Evolutionary conservation across 108 stramenopile species (phyloP), one percentile per base, ranked within the genome.

Genomic region (Skeletonema tropicum): DNA sequence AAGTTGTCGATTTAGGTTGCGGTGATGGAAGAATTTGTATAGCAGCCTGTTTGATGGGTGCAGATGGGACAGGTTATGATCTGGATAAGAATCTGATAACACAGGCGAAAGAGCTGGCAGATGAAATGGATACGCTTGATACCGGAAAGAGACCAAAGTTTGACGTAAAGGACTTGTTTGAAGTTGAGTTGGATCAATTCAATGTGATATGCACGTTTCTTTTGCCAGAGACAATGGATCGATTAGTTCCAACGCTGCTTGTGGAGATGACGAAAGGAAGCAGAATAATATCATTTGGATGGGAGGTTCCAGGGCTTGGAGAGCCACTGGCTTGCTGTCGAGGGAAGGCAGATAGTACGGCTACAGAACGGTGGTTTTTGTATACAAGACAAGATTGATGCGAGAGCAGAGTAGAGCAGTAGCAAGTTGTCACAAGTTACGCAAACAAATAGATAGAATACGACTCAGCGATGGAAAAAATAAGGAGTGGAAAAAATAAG

Each of bases 321-420:
- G 21, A 55, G 9, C 52, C 52, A 55, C 25, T 10, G 23, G 52
- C 52, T 55, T 55, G 52, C 17, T 23, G 52, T 55, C 19, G 52
- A 55, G 52, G 52, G 9, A 55, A 23, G 23, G 23, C 52, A 0
- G 52, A 55, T 55, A n/a, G n/a, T n/a, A 55, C 52, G 7, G 52
- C 52, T 23, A 55, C 19, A 55, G 52, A 55, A 55, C 52, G 52
- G 25, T 55, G 52, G 52, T 55, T 55, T 25, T 55, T 55, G 23
- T 55, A 55, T 5, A 1, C 52, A 23, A 55, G 23, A 8, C 0
- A 8, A 25, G 23, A 55, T 25, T 55, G 23, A 55, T 2, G 23
- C 21, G 23, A 23, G 52, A 55, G 23, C 7, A 21, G 48, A 49
- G 48, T 49, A 49, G 52, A 55, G 23, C 25, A 23, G 52, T 49